A percentile compares a stretch with the other conserved stretches of the same genome.
phyloP scores from a whole-genome alignment of 495 filamentous ascomycete genomes.

The Penicillium robsamsonii region DNA sequence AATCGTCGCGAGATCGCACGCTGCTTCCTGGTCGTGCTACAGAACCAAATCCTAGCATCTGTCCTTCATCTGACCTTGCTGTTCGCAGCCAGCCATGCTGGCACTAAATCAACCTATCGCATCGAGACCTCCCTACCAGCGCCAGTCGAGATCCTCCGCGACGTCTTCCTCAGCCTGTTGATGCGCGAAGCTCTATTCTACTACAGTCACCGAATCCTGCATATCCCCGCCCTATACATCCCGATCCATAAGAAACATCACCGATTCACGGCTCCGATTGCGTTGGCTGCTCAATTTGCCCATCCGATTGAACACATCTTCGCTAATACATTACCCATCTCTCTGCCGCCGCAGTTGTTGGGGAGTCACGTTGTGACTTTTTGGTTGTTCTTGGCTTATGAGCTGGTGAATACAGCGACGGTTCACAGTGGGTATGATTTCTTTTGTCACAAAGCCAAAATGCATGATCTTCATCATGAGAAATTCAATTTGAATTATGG shows the following conservation, averaged over 20 bases:
- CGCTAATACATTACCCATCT: constrained; percentile 53
- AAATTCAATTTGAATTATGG: constrained; percentile 41
- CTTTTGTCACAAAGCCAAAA: constrained; percentile 37
- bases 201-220: constrained; percentile 53
- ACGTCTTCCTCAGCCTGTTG: constrained; percentile 47
- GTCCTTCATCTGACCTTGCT: constrained; percentile 36
- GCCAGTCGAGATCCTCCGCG: constrained; percentile 30
- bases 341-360: constrained; percentile 49
- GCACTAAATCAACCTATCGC: constrained; percentile 29
- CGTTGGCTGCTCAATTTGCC: constrained; percentile 56
- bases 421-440: constrained; percentile 60
- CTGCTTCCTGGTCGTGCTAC: constrained; percentile 44
- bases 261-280: constrained; percentile 57
- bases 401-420: constrained; percentile 49
- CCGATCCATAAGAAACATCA: constrained; percentile 58
- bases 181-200: constrained; percentile 56
- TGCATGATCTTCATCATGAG: constrained; percentile 55
- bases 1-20: constrained; percentile 42
- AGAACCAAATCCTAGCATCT: constrained; percentile 47
- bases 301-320: constrained; percentile 58
- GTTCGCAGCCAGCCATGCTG: constrained; percentile 16
- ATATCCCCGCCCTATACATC: constrained; percentile 49
- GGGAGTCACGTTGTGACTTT: constrained; percentile 50
- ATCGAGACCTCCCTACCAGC: constrained; percentile 36
- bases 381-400: constrained; percentile 46